Evolutionary conservation across 192 early-diverging fungal genomes (phyloP).

Genomic region (Rhizophlyctis rosea): DNA sequence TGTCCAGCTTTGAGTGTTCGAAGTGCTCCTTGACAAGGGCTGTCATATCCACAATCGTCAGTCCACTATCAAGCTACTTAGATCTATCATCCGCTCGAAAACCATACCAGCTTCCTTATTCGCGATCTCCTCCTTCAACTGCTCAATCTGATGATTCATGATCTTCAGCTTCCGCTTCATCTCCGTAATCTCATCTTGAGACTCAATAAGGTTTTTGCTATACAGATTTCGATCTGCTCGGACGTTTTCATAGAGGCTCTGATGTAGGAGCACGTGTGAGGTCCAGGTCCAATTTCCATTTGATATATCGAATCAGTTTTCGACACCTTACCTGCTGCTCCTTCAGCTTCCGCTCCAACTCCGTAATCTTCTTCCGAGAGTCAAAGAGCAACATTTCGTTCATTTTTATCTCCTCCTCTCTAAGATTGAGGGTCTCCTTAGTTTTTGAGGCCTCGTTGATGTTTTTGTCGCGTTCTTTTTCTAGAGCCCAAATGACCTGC

Average conservation of each 20-base stretch:
- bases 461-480: conserved; percentile 55
- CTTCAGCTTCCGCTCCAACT: conserved; percentile 56
- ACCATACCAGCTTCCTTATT: conserved; percentile 50
- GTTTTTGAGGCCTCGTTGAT: conserved; percentile 43
- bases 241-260: conserved; percentile 53
- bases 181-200: conserved; percentile 61
- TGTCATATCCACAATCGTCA: too few relatives aligned
- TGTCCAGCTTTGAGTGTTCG: conserved; percentile 58
- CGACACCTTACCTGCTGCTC: conserved; percentile 48
- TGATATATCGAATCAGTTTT: too few relatives aligned
- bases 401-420: conserved; percentile 59
- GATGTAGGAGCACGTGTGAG: background rate
- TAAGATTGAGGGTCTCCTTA: conserved; percentile 22
- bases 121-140: conserved; percentile 61
- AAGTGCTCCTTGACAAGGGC: conserved; percentile 58
- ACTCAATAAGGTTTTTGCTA: conserved; percentile 58
- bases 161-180: conserved; percentile 63
- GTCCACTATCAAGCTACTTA: conserved; percentile 4
- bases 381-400: conserved; percentile 61
- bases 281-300: too few relatives aligned
- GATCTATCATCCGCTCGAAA: background rate
- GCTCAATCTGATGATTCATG: conserved; percentile 61
- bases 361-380: conserved; percentile 54
- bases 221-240: conserved; percentile 58
- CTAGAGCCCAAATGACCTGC: conserved; percentile 51